phyloP scores from a whole-genome alignment of 768 basidiomycete species.

The Mycena latifolia region DNA sequence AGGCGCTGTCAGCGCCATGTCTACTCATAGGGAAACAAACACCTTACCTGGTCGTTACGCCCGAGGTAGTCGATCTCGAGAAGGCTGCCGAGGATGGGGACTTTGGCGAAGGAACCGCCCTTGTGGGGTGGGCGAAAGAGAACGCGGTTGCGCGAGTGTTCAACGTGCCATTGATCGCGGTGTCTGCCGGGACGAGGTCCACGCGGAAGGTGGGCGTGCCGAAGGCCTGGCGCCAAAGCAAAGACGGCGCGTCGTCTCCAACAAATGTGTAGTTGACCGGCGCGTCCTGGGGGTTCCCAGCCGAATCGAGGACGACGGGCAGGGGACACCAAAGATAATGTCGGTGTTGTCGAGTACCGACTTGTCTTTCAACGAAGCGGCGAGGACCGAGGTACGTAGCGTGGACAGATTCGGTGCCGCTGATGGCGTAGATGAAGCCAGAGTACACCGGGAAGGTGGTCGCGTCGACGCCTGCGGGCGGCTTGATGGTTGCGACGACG shows the following conservation, averaged over 20 bases:
- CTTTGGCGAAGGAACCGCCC: conserved; percentile 52
- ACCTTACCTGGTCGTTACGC: conserved; percentile 34
- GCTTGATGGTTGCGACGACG: conserved; percentile 59
- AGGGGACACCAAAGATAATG: conserved; percentile 57
- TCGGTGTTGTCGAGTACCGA: conserved; percentile 66
- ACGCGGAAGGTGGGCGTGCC: conserved; percentile 61
- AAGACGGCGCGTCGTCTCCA: conserved; percentile 53
- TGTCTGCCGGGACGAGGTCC: conserved; percentile 61
- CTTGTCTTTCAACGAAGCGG: conserved; percentile 56
- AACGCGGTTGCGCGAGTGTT: conserved; percentile 45
- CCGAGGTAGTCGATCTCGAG: conserved; percentile 20
- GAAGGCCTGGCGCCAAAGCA: conserved; percentile 59
- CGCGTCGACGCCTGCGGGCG: conserved; percentile 56
- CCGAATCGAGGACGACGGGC: conserved; percentile 57
- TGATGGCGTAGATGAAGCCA: conserved; percentile 52
- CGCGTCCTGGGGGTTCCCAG: conserved; percentile 52
- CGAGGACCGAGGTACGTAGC: conserved; percentile 52
- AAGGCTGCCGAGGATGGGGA: conserved; percentile 29
- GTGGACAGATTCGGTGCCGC: conserved; percentile 44
- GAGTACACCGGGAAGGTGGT: conserved; percentile 60
- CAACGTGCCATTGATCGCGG: conserved; percentile 55
- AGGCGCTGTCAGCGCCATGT: no score
- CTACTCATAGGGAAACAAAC: neutral
- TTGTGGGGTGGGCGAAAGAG: conserved; percentile 52
- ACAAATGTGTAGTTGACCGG: conserved; percentile 63